Evolutionary conservation across 2,329 filamentous ascomycete genomes (phyloP).

Genomic region (Pezicula rhizophila): DNA sequence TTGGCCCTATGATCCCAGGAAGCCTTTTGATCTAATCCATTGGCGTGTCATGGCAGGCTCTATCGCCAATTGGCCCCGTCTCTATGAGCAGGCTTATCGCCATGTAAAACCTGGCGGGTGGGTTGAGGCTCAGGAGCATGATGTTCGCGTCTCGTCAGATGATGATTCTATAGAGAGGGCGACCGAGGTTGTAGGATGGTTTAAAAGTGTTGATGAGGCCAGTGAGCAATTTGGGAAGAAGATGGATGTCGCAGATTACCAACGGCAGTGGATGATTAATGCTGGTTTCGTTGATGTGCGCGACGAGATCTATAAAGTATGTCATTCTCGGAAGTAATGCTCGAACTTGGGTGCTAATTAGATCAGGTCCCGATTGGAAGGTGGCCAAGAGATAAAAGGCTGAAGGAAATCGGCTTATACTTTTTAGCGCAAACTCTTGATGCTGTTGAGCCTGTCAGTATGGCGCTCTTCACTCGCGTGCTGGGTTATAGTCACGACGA

Average conservation of each 20-base stretch:
- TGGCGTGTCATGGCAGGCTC: constrained; percentile 20
- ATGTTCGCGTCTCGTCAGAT: constrained; percentile 3
- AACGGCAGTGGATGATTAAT: constrained; percentile 17
- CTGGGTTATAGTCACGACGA: constrained; percentile 1
- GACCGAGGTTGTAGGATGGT: constrained; percentile 3
- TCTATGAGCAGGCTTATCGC: constrained; percentile 3
- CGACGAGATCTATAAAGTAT: constrained; percentile 4
- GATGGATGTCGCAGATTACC: constrained; percentile 2
- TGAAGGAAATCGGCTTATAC: constrained; percentile 31
- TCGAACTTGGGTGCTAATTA: neutral
- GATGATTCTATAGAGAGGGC: constrained; percentile 6
- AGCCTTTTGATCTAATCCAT: constrained; percentile 29
- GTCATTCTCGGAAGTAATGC: neutral
- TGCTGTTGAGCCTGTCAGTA: constrained; percentile 4
- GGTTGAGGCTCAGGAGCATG: constrained; percentile 7
- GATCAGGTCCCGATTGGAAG: constrained; percentile 29
- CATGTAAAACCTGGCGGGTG: constrained; percentile 9
- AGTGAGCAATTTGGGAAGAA: constrained; percentile 4
- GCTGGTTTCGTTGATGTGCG: constrained; percentile 35
- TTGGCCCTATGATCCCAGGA: constrained; percentile 28
- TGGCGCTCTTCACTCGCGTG: constrained; percentile 5
- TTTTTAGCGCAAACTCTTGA: constrained; percentile 4
- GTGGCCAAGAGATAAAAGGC: constrained; percentile 30
- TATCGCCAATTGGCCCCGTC: constrained; percentile 1
- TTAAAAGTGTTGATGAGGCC: constrained; percentile 2